Percentiles rank a stretch among this genome's conserved stretches.
Evolutionary conservation across 2,329 filamentous ascomycete species (phyloP).

Genomic region (Metarhizium guizhouense): DNA sequence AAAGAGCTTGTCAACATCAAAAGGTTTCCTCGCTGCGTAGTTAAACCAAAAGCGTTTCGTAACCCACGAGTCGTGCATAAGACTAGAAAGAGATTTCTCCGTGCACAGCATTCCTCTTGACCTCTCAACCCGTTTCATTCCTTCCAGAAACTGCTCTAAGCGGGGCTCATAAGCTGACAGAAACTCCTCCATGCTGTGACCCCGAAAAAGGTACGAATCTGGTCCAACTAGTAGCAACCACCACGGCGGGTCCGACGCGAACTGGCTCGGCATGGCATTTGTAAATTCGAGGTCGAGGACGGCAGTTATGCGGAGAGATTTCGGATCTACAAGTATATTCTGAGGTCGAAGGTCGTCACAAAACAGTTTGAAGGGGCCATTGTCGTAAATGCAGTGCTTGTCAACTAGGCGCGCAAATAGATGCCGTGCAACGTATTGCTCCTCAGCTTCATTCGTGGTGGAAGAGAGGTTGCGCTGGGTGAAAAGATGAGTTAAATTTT

Average conservation of each 20-base stretch:
- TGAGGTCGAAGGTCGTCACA: not conserved
- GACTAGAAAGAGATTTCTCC: not conserved
- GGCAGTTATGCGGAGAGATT: slow-evolving; percentile 45
- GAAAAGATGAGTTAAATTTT: not conserved
- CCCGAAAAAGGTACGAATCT: not conserved
- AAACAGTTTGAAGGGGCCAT: not conserved
- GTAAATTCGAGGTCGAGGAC: slow-evolving; percentile 1
- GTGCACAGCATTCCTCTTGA: no score
- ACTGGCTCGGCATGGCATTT: not conserved
- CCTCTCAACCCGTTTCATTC: not conserved
- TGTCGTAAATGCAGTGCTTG: not conserved
- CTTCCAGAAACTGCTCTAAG: not conserved
- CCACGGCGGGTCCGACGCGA: not conserved
- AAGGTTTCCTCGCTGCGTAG: slow-evolving; percentile 24
- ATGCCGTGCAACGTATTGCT: not conserved
- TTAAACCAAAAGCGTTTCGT: slow-evolving; percentile 26
- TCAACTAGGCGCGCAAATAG: not conserved
- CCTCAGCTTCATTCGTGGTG: not conserved
- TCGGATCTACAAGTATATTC: not conserved
- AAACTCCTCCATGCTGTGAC: not conserved
- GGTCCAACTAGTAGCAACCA: not conserved
- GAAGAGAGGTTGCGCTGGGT: not conserved
- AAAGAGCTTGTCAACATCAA: slow-evolving; percentile 24
- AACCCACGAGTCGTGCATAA: slow-evolving; percentile 25
- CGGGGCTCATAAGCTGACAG: no score